Base-by-base conservation (phyloP, 495 filamentous ascomycete species). In the Aspergillus sparsus region DNA sequence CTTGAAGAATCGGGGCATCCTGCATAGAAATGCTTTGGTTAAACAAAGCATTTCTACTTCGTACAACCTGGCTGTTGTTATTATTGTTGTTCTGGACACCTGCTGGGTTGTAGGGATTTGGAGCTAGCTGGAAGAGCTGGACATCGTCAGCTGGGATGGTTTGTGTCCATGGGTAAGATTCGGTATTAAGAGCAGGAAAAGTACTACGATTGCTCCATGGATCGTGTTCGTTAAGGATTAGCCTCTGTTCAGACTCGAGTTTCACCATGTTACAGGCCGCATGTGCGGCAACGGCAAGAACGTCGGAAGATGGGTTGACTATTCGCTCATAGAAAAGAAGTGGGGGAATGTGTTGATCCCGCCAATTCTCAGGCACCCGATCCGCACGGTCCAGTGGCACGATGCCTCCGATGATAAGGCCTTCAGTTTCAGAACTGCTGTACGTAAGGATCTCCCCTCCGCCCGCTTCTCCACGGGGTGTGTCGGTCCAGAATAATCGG, bases 301-400 rank as follows among this genome's bases (percentile, higher is more conserved):
- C 52, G 9, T 65, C 65, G 0, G 13, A 7, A 9, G 60, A 16
- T 0, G 74, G 72, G 49, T 74, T 68, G 44, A 73, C 42, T 21
- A 80, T 47, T 6, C 61, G 68, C 58, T 80, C 77, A 39, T 75
- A 80, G 51, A 78, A 66, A 7, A 72, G 52, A 0, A 78, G 36
- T 0, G 74, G 71, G 4, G 71, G 50, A 2, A 60, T 32, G n/a
- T 55, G 58, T 6, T 61, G 35, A 6, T 61, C 33, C 33, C 62
- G 60, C 68, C 71, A 77, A 0, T 58, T 61, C 4, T 49, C 39
- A 6, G 71, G 72, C 1, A 79, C 64, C 55, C 61, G 59, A 1
- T 74, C 70, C 0, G 62, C 39, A 0, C 2, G 21, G 7, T 61
- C 15, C 6, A 37, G 36, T 7, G 58, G 52, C 15, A 63, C 31